phyloP scores from a whole-genome alignment of 192 early-diverging fungal genomes.

The Coemansia sp. region DNA sequence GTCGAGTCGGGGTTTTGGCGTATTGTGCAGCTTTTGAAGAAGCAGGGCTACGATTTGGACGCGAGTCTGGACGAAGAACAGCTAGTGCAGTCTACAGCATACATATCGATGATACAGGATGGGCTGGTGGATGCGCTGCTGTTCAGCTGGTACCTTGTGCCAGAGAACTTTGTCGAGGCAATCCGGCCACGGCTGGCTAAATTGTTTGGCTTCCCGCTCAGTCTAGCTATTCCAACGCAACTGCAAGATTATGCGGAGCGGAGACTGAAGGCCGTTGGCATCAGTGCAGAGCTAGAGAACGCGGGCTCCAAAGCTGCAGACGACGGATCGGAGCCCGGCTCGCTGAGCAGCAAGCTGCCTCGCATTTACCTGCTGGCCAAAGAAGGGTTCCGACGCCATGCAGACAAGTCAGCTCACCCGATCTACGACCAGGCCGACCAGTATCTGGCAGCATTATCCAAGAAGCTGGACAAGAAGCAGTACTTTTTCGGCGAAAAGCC shows the following conservation, averaged over 20 bases:
- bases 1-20: slow-evolving; percentile 48
- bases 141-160: slow-evolving; percentile 81
- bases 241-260: slow-evolving; percentile 66
- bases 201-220: slow-evolving; percentile 65
- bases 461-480: slow-evolving; percentile 69
- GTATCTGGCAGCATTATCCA: slow-evolving; percentile 63
- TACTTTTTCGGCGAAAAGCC: slow-evolving; percentile 85
- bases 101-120: slow-evolving; percentile 72
- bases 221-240: slow-evolving; percentile 71
- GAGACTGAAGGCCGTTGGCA: slow-evolving; percentile 53
- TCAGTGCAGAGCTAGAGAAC: slow-evolving; percentile 37
- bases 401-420: slow-evolving; percentile 50
- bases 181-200: slow-evolving; percentile 73
- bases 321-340: neutral
- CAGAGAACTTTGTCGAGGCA: slow-evolving; percentile 72
- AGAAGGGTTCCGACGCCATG: slow-evolving; percentile 50
- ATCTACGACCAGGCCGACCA: slow-evolving; percentile 71
- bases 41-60: slow-evolving; percentile 29
- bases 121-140: slow-evolving; percentile 75
- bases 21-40: slow-evolving; percentile 32
- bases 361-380: slow-evolving; percentile 36
- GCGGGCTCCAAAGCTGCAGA: neutral
- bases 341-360: slow-evolving; percentile 19
- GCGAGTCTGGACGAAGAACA: slow-evolving; percentile 31
- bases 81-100: slow-evolving; percentile 40